phyloP scores from a whole-genome alignment of 2,329 filamentous ascomycete species.

The Ramularia endophylla region DNA sequence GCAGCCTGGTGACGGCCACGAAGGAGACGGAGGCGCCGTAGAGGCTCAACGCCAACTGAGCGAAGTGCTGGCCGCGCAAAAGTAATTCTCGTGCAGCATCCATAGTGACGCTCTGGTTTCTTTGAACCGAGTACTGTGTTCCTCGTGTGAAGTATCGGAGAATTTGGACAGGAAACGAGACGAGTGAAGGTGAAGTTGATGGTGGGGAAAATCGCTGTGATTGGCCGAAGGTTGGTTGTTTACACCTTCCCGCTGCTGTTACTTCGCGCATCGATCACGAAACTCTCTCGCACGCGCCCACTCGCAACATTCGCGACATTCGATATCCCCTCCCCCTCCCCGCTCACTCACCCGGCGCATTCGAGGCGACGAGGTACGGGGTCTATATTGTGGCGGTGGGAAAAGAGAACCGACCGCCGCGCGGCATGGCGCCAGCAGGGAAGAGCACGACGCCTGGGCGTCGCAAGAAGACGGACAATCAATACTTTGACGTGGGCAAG shows the following conservation, averaged over 20 bases:
- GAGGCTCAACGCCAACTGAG: slow-evolving; percentile 35
- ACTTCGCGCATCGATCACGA: slow-evolving; percentile 1
- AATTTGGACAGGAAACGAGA: background rate
- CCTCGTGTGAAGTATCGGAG: too few relatives aligned
- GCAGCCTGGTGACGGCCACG: slow-evolving; percentile 40
- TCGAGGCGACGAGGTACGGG: slow-evolving; percentile 2
- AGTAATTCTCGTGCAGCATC: slow-evolving; percentile 11
- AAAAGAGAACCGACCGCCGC: slow-evolving; percentile 26
- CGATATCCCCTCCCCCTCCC: slow-evolving; percentile 2
- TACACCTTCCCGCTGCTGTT: background rate
- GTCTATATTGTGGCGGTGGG: slow-evolving; percentile 21
- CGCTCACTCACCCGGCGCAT: slow-evolving; percentile 4
- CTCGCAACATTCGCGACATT: background rate
- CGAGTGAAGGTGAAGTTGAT: slow-evolving; percentile 1
- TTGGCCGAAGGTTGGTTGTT: background rate
- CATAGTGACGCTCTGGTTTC: slow-evolving; percentile 2
- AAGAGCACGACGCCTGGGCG: slow-evolving; percentile 24
- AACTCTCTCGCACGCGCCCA: slow-evolving; percentile 5
- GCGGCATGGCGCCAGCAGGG: slow-evolving; percentile 23
- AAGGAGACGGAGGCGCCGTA: slow-evolving; percentile 41
- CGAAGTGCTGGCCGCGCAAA: slow-evolving; percentile 30
- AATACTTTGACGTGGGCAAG: slow-evolving; percentile 33
- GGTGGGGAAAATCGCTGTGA: background rate
- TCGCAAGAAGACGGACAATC: slow-evolving; percentile 26
- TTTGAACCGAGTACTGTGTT: background rate